These are phyloP conservation scores for Microcyclospora pomicola DNA, from an alignment of 2,329 filamentous ascomycete species.

Conservation along the genomic window DNA sequence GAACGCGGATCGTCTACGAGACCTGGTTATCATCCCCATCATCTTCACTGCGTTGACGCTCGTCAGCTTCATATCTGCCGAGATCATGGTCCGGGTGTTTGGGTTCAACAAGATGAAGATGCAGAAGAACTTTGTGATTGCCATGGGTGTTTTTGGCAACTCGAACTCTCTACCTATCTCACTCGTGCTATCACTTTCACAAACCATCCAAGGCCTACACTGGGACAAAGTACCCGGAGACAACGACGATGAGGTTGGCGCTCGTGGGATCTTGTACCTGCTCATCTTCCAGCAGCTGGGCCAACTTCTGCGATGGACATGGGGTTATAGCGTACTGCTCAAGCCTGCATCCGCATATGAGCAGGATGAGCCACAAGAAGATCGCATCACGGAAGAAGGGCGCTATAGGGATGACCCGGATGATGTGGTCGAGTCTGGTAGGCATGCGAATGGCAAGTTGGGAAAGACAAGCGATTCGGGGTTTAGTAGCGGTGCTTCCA, in stretches of 20 bases:
- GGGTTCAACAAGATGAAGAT: slow-evolving; percentile 53
- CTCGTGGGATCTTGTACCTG: slow-evolving; percentile 85
- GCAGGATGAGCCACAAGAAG: slow-evolving; percentile 41
- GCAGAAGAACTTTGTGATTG: slow-evolving; percentile 84
- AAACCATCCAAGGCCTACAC: slow-evolving; percentile 81
- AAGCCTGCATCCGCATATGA: slow-evolving; percentile 64
- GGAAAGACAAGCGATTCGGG: slow-evolving; percentile 25
- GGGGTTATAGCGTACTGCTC: slow-evolving; percentile 92
- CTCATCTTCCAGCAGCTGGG: slow-evolving; percentile 96
- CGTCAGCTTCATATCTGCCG: slow-evolving; percentile 69
- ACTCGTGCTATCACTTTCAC: slow-evolving; percentile 81
- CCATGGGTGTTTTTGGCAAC: slow-evolving; percentile 96
- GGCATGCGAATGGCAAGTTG: slow-evolving; percentile 5
- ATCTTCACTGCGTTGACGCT: slow-evolving; percentile 83
- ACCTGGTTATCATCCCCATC: slow-evolving; percentile 85
- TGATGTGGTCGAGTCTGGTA: slow-evolving; percentile 30
- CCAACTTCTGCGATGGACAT: slow-evolving; percentile 90
- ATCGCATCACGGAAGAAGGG: slow-evolving; percentile 32
- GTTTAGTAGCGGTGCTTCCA: slow-evolving; percentile 30
- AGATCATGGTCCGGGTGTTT: slow-evolving; percentile 57
- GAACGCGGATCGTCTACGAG: slow-evolving; percentile 75
- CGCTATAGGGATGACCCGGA: slow-evolving; percentile 41
- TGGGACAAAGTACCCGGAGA: slow-evolving; percentile 87
- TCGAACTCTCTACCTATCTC: slow-evolving; percentile 97
- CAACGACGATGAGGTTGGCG: slow-evolving; percentile 87